phyloP scores from a whole-genome alignment of 2,329 filamentous ascomycete species.

The Colletotrichum destructivum region DNA sequence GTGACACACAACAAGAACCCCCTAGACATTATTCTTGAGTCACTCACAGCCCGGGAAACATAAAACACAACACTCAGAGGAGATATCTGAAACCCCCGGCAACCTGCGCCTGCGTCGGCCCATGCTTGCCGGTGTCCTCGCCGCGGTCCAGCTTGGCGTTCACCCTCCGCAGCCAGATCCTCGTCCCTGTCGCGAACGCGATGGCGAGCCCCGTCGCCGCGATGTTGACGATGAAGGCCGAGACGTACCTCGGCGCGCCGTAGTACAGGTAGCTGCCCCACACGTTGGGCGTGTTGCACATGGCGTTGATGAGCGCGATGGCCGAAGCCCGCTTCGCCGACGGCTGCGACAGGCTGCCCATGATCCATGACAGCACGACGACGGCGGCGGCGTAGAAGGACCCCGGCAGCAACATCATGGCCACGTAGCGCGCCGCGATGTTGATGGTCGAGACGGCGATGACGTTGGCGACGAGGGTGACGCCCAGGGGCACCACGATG shows the following conservation, averaged over 20 bases:
- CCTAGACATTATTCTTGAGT: too few relatives aligned
- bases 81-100: slow-evolving; percentile 48
- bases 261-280: slow-evolving; percentile 50
- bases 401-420: slow-evolving; percentile 57
- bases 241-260: slow-evolving; percentile 46
- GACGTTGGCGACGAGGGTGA: slow-evolving; percentile 77
- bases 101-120: slow-evolving; percentile 48
- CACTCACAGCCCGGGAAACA: too few relatives aligned
- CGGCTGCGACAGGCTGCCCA: slow-evolving; percentile 47
- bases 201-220: slow-evolving; percentile 48
- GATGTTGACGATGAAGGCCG: slow-evolving; percentile 49
- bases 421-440: slow-evolving; percentile 74
- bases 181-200: slow-evolving; percentile 46
- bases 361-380: slow-evolving; percentile 50
- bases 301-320: slow-evolving; percentile 49
- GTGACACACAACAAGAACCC: neutral
- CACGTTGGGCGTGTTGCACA: slow-evolving; percentile 50
- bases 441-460: slow-evolving; percentile 75
- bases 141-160: slow-evolving; percentile 49
- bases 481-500: slow-evolving; percentile 72
- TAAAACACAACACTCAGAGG: slow-evolving; percentile 10
- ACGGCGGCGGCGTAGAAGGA: slow-evolving; percentile 48
- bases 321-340: slow-evolving; percentile 47
- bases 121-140: slow-evolving; percentile 47
- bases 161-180: slow-evolving; percentile 47